These are phyloP conservation scores for Boletus fagicola DNA, from an alignment of 768 basidiomycete genomes.

Conservation along the genomic window DNA sequence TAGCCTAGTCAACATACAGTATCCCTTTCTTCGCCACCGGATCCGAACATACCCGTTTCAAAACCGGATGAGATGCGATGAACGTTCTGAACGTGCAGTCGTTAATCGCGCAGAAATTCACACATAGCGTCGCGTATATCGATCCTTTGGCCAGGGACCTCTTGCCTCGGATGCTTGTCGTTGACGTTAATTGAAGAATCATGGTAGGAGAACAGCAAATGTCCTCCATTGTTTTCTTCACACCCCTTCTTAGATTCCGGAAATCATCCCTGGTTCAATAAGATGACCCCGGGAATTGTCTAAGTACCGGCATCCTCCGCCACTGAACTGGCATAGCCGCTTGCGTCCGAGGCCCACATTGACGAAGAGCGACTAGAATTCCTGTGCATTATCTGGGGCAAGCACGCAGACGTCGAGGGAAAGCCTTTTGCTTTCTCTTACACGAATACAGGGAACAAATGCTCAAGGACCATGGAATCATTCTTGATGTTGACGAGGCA, in stretches of 20 bases:
- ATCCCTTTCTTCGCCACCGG: not conserved
- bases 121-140: conserved; percentile 48
- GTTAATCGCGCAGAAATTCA: not conserved
- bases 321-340: conserved; percentile 65
- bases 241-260: conserved; percentile 61
- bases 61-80: not conserved
- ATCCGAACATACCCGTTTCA: not conserved
- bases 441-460: conserved; percentile 68
- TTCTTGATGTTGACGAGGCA: conserved; percentile 34
- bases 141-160: conserved; percentile 85
- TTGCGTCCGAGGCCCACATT: conserved; percentile 65
- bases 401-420: conserved; percentile 61
- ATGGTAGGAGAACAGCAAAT: conserved; percentile 49
- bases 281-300: conserved; percentile 47
- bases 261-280: conserved; percentile 89
- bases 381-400: conserved; percentile 81
- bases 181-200: conserved; percentile 77
- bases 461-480: conserved; percentile 52
- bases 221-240: conserved; percentile 1
- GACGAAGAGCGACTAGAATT: conserved; percentile 77
- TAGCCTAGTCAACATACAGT: too few species aligned
- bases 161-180: conserved; percentile 82
- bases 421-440: conserved; percentile 87
- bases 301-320: conserved; percentile 59
- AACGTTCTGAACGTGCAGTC: too few species aligned